A percentile compares a stretch with the other conserved stretches of the same genome.
Evolutionary conservation across 495 filamentous ascomycete genomes (phyloP).

Genomic region (Trichoderma asperelloides): DNA sequence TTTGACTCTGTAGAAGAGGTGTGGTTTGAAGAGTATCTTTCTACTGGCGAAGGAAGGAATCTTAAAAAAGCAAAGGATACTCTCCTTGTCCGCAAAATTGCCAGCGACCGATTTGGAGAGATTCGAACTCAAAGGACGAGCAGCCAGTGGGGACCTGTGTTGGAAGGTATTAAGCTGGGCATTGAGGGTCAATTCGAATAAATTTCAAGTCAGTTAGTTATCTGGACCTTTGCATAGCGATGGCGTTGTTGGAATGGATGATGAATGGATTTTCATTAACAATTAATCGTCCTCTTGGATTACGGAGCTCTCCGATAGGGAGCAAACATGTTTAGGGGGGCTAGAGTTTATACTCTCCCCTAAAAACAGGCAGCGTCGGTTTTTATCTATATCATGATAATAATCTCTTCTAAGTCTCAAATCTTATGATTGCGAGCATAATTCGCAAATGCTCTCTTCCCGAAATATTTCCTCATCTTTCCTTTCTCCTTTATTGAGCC

Average conservation of each 20-base stretch:
- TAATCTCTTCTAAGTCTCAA: neutral
- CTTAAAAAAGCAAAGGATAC: slow-evolving; percentile 57
- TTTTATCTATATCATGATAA: neutral
- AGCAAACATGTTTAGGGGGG: no score
- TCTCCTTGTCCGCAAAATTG: slow-evolving; percentile 30
- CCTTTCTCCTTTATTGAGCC: neutral
- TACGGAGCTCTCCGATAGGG: no score
- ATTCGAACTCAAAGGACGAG: slow-evolving; percentile 13
- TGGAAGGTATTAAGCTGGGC: slow-evolving; percentile 25
- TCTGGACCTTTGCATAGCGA: slow-evolving; percentile 21
- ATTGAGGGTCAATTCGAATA: slow-evolving; percentile 20
- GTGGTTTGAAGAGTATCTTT: slow-evolving; percentile 61
- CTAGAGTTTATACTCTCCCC: no score
- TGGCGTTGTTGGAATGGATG: slow-evolving; percentile 16
- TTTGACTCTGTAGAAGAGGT: slow-evolving; percentile 57
- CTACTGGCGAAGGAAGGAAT: slow-evolving; percentile 51
- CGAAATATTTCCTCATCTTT: neutral
- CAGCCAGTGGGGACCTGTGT: slow-evolving; percentile 22
- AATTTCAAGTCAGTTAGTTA: neutral
- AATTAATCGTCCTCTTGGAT: neutral
- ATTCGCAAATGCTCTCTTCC: neutral
- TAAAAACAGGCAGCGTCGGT: neutral
- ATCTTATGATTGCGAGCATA: neutral
- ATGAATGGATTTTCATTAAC: neutral
- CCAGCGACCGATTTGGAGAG: slow-evolving; percentile 7